These are phyloP conservation scores for Penicillium frequentans DNA, from an alignment of 2,329 filamentous ascomycete species.

Conservation along the genomic window DNA sequence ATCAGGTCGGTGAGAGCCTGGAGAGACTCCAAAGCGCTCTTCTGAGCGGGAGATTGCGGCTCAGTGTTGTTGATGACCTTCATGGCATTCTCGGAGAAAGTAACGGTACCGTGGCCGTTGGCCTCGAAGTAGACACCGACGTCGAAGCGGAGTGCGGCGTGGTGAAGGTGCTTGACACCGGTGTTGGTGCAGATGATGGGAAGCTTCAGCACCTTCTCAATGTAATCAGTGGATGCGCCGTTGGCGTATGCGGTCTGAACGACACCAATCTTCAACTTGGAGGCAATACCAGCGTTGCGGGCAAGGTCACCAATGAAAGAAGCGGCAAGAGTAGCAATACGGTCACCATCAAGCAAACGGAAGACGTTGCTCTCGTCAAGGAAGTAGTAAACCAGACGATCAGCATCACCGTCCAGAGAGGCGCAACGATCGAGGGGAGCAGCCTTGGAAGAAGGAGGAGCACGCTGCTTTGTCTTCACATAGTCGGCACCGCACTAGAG, in stretches of 20 bases:
- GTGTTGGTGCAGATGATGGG: conserved; percentile 92
- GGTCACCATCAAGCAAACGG: conserved; percentile 91
- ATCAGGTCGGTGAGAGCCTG: conserved; percentile 84
- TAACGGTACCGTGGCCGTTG: conserved; percentile 94
- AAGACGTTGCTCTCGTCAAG: conserved; percentile 78
- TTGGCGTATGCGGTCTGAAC: conserved; percentile 98
- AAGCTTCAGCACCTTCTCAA: conserved; percentile 81
- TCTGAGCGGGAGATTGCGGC: conserved; percentile 88
- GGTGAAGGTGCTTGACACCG: conserved; percentile 95
- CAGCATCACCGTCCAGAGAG: conserved; percentile 92
- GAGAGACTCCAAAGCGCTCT: conserved; percentile 82
- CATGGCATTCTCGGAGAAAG: conserved; percentile 84
- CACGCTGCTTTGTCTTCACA: conserved; percentile 94
- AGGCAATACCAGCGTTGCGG: conserved; percentile 72
- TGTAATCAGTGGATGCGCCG: conserved; percentile 88
- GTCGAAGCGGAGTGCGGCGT: conserved; percentile 92
- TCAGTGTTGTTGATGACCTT: conserved; percentile 75
- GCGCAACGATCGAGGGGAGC: conserved; percentile 75
- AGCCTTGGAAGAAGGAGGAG: conserved; percentile 79
- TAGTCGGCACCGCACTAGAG: conserved; percentile 86
- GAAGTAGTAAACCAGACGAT: conserved; percentile 95
- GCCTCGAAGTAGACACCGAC: conserved; percentile 98
- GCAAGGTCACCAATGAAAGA: conserved; percentile 91
- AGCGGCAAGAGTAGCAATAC: conserved; percentile 90
- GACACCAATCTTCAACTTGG: conserved; percentile 85